Evolutionary conservation across 306 rosid species (phyloP), one percentile per base, ranked within the genome.

Genomic region (Delonix regia): DNA sequence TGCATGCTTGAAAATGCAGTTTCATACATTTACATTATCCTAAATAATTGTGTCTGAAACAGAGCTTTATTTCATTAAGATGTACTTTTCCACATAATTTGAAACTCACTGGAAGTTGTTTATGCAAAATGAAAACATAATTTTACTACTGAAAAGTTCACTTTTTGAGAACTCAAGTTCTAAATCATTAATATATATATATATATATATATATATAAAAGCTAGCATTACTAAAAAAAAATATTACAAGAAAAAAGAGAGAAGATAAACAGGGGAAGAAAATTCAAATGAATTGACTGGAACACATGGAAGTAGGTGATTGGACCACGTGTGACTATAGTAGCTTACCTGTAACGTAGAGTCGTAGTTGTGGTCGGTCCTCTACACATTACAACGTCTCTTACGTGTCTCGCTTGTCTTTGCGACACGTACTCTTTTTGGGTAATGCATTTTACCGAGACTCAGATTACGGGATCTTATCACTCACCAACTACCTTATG

Each of bases 301-400:
- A 63, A 78, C 45, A 85, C 79, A 73, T 80, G 92, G 77, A 62
- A 56, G 24, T 9, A 28, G 21, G 0, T 55, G 15, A 85, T 80
- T 85, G 81, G 89, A 30, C 85, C 94, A 89, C 36, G 76, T 88
- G 75, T 80, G 76, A 39, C 2, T 15, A 69, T 78, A 69, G 92
- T 83, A 85, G 92, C 88, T 88, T 85, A 86, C 86, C 85, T 74
- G 86, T 84, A 24, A 49, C 24, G 34, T 81, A 68, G 68, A 69
- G 71, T 76, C 42, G 61, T 80, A 63, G 67, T 74, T 63, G 24
- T 24, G 73, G 39, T 68, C 72, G 65, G 64, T 61, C 19, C 80
- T 65, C 49, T 13, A 60, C 19, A 56, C 66, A 15, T 81, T n/a
- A 36, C 59, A 45, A 62, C 16, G 69, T 7, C 34, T 49, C 74